These are phyloP conservation scores for Acacia melanoxylon DNA, from an alignment of 306 rosid genomes.

Conservation along the genomic window DNA sequence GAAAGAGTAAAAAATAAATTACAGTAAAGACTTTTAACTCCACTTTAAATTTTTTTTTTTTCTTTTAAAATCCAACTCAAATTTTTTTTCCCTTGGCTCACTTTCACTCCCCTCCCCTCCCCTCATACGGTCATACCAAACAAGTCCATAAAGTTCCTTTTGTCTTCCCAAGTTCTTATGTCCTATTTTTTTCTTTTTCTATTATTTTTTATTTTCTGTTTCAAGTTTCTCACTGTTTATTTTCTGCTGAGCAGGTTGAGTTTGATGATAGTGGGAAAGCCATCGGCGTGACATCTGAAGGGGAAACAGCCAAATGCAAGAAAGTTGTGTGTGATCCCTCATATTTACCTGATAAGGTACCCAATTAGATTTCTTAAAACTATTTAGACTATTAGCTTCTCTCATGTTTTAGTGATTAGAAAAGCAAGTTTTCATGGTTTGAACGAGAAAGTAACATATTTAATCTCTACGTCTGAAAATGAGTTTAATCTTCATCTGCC, in stretches of 20 bases:
- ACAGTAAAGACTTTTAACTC: too few species aligned
- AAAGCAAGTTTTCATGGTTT: not conserved
- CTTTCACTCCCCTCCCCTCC: too few species aligned
- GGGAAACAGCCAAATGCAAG: slow-evolving; percentile 51
- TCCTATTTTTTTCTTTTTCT: not conserved
- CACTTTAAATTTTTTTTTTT: too few species aligned
- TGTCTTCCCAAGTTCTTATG: not conserved
- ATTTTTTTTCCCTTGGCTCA: too few species aligned
- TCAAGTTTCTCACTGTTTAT: not conserved
- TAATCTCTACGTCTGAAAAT: not conserved
- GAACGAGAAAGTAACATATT: not conserved
- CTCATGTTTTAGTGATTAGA: not conserved
- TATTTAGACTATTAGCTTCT: not conserved
- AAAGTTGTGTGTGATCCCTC: slow-evolving; percentile 82
- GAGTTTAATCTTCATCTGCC: slow-evolving; percentile 1
- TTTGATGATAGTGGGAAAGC: slow-evolving; percentile 56
- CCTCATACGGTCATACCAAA: too few species aligned
- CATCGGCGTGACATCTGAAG: slow-evolving; percentile 41
- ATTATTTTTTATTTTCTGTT: not conserved
- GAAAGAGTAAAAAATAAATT: too few species aligned
- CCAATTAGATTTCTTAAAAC: too few species aligned
- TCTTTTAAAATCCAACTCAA: too few species aligned
- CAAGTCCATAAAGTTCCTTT: not conserved
- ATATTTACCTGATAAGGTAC: slow-evolving; percentile 51
- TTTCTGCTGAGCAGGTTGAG: slow-evolving; percentile 46